Conservation (phyloP, 345 rosid species). For the Eutrema heterophyllum region DNA sequence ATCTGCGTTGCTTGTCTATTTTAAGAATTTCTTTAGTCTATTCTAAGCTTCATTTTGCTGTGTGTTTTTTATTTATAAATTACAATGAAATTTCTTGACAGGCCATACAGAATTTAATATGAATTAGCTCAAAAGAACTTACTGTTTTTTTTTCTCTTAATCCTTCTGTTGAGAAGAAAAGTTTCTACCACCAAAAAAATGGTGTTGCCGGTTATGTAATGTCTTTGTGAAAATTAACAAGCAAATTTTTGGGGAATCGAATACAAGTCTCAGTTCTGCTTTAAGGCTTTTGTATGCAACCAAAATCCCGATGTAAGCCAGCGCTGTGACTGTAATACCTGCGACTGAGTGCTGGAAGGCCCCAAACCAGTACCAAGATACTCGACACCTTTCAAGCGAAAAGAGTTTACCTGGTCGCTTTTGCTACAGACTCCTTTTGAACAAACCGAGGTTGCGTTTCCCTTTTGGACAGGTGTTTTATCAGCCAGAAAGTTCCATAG, state of each 20-base stretch:
- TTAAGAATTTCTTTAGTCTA: not conserved
- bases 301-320: slow-evolving; percentile 55
- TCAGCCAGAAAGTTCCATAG: slow-evolving; percentile 90
- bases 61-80: too few relatives aligned
- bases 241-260: not conserved
- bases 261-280: slow-evolving; percentile 53
- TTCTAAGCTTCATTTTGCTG: not conserved
- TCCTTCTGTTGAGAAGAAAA: not conserved
- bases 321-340: slow-evolving; percentile 54
- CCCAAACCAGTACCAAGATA: too few relatives aligned
- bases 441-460: slow-evolving; percentile 45
- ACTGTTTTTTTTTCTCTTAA: too few relatives aligned
- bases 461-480: slow-evolving; percentile 51
- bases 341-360: slow-evolving; percentile 61
- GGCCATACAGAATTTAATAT: not conserved
- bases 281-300: slow-evolving; percentile 59
- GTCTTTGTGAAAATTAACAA: not conserved
- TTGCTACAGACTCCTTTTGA: slow-evolving; percentile 57
- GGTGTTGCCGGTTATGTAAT: slow-evolving; percentile 2
- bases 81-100: too few relatives aligned
- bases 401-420: slow-evolving; percentile 56
- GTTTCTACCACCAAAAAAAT: not conserved
- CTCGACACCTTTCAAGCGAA: not conserved
- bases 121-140: not conserved
- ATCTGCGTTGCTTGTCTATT: not conserved